Evolutionary conservation across 257 asterid species (phyloP), one percentile per base, ranked within the genome.

Genomic region (Voacanga thouarsii): DNA sequence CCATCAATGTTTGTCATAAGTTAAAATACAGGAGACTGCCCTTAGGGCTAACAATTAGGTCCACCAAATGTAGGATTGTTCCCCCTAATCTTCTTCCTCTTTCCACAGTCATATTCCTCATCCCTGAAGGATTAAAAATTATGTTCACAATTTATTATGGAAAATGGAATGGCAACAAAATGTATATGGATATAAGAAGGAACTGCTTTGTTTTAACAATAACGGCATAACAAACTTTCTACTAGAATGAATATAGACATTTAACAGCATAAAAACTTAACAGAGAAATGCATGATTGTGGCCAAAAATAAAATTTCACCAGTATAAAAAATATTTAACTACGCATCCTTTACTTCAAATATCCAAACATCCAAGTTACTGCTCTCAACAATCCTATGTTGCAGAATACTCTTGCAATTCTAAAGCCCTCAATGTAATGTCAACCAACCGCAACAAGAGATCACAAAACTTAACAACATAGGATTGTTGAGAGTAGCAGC

Each of bases 101-200:
- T 96, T 64, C 98, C 98, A n/a, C 84, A 75, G 83, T 96, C 98
- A 44, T 96, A 96, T 77, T 90, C 97, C 87, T 96, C 98, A 64
- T 96, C 99, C 99, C 98, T 93, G 86, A 24, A 64, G 24, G 80
- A 44, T 55, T n/a, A 41, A 33, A 49, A 16, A 78, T 51, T 2
- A 30, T 56, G 41, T 28, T 24, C 7, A 77, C 24, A 23, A 23
- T 3, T 59, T 23, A 26, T 59, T 47, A 39, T 4, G 53, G 41
- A 2, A 65, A 73, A n/a, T n/a, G 53, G 33, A 33, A 41, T 49
- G 37, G 19, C 12, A 57, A 15, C 47, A 28, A 59, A 33, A 44
- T 18, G 21, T 47, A 64, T 45, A 12, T 9, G 41, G 8, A 56
- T 59, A 75, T 43, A 7, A 39, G 24, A 59, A 21, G 26, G n/a